These are phyloP conservation scores for Verticillium zaregamsianum DNA, from an alignment of 2,329 filamentous ascomycete species.

Conservation along the genomic window DNA sequence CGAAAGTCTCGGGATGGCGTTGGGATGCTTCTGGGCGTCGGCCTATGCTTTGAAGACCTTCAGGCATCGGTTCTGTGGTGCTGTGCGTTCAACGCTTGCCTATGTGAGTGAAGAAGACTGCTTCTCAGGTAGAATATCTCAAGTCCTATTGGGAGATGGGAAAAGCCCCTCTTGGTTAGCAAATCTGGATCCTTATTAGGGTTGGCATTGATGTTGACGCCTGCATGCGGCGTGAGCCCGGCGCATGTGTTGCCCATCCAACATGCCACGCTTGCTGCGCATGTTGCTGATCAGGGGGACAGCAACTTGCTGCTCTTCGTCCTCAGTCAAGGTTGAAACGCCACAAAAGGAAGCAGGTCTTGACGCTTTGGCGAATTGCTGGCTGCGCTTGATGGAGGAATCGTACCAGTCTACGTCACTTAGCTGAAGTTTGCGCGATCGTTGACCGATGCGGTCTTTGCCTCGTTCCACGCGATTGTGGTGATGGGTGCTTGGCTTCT, in stretches of 20 bases:
- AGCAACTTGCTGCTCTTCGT: neutral
- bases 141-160: neutral
- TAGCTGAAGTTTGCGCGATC: slow-evolving; percentile 84
- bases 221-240: neutral
- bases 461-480: slow-evolving; percentile 52
- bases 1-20: neutral
- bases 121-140: neutral
- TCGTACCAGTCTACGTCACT: slow-evolving; percentile 95
- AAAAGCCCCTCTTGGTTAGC: neutral
- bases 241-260: neutral
- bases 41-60: neutral
- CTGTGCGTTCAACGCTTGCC: neutral
- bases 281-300: neutral
- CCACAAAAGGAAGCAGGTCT: neutral
- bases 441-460: slow-evolving; percentile 70
- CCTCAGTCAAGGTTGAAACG: neutral
- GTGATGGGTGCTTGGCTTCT: slow-evolving; percentile 43
- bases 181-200: neutral
- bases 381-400: slow-evolving; percentile 15
- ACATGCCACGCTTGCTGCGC: neutral
- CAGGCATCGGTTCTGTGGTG: neutral
- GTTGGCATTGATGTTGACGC: neutral
- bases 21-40: neutral
- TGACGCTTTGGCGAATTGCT: neutral
- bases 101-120: neutral